These are phyloP conservation scores for Chalaropsis thielavioides DNA, from an alignment of 2,329 filamentous ascomycete species.

Conservation along the genomic window DNA sequence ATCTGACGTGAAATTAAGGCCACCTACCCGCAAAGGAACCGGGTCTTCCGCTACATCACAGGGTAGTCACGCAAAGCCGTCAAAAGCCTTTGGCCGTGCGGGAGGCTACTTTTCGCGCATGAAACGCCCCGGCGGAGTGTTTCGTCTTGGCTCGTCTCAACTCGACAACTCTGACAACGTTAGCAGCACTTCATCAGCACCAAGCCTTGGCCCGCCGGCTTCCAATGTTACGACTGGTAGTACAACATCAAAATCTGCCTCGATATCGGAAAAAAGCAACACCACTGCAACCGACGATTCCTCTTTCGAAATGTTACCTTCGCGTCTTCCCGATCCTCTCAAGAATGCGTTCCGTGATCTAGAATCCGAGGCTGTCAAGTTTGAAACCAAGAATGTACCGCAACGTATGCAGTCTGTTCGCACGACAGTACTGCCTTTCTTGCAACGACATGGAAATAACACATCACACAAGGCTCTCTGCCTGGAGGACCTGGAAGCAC, in stretches of 20 bases:
- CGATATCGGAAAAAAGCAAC: slow-evolving; percentile 27
- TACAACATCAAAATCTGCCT: slow-evolving; percentile 28
- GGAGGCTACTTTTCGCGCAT: slow-evolving; percentile 38
- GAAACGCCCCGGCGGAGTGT: slow-evolving; percentile 30
- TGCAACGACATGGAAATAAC: slow-evolving; percentile 55
- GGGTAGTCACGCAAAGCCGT: slow-evolving; percentile 20
- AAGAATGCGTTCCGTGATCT: slow-evolving; percentile 42
- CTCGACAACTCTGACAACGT: slow-evolving; percentile 29
- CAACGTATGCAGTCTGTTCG: slow-evolving; percentile 66
- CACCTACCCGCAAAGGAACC: slow-evolving; percentile 9
- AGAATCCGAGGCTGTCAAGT: slow-evolving; percentile 38
- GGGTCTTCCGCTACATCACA: slow-evolving; percentile 3
- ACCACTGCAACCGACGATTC: slow-evolving; percentile 31
- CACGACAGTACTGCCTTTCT: slow-evolving; percentile 57
- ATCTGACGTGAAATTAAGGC: slow-evolving; percentile 7
- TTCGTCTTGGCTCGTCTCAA: slow-evolving; percentile 28
- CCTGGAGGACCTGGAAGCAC: slow-evolving; percentile 70
- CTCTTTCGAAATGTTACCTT: slow-evolving; percentile 30
- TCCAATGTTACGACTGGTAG: slow-evolving; percentile 26
- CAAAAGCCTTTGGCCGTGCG: slow-evolving; percentile 31
- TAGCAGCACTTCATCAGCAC: slow-evolving; percentile 32
- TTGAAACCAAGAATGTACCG: slow-evolving; percentile 47
- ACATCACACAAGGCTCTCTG: slow-evolving; percentile 48
- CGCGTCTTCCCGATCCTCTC: slow-evolving; percentile 34
- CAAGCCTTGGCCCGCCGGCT: slow-evolving; percentile 28